A percentile compares a stretch with the other conserved stretches of the same genome.
Evolutionary conservation across 2,329 filamentous ascomycete species (phyloP).

Genomic region (Fusarium sp.): DNA sequence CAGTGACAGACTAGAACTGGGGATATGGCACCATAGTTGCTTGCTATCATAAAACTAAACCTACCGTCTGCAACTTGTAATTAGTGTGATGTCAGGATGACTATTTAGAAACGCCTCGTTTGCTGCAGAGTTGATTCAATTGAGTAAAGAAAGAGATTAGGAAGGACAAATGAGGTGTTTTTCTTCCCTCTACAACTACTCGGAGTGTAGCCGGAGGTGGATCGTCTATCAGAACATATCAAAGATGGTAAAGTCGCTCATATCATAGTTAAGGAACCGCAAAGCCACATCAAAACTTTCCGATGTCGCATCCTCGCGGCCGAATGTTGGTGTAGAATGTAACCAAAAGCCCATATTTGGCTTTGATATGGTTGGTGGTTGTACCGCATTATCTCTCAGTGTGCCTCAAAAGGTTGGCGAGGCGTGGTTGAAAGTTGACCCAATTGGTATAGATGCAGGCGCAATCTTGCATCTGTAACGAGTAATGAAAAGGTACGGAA

Average conservation of each 20-base stretch:
- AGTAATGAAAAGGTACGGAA: not conserved
- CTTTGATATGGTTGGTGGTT: slow-evolving; percentile 25
- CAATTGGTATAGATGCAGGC: slow-evolving; percentile 31
- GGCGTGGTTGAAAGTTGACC: slow-evolving; percentile 20
- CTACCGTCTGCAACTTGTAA: not conserved
- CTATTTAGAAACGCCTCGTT: slow-evolving; percentile 27
- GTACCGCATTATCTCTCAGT: slow-evolving; percentile 27
- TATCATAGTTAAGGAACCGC: slow-evolving; percentile 18
- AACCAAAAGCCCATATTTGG: slow-evolving; percentile 4
- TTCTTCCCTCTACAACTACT: slow-evolving; percentile 4
- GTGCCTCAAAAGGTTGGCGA: slow-evolving; percentile 22
- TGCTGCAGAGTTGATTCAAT: slow-evolving; percentile 26
- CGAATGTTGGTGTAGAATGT: slow-evolving; percentile 18
- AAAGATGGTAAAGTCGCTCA: slow-evolving; percentile 1
- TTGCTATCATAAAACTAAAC: slow-evolving; percentile 1
- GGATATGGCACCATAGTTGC: slow-evolving; percentile 13
- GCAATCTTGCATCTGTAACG: slow-evolving; percentile 20
- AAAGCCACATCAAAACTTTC: slow-evolving; percentile 14
- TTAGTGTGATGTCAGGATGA: slow-evolving; percentile 35
- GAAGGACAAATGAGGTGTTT: slow-evolving; percentile 29
- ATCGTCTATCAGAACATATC: not conserved
- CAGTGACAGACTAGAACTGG: not conserved
- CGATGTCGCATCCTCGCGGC: slow-evolving; percentile 39
- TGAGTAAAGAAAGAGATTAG: not conserved
- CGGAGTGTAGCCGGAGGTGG: slow-evolving; percentile 28